phyloP scores from a whole-genome alignment of 192 early-diverging fungal genomes.

The Coemansia asiatica region DNA sequence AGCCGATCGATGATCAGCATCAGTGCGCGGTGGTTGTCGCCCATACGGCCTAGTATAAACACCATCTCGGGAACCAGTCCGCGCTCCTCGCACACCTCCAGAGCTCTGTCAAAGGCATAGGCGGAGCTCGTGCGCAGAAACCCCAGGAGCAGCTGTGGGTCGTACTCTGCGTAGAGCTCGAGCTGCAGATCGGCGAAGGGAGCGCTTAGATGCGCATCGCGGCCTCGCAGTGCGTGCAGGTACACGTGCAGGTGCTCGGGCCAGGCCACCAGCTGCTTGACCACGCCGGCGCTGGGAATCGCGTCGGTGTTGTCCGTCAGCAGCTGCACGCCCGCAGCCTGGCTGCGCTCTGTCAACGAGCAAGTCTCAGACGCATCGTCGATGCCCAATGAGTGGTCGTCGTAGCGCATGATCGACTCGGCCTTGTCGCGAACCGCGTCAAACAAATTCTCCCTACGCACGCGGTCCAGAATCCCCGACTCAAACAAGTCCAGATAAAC shows the following conservation, averaged over 20 bases:
- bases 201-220: conserved; percentile 59
- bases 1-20: conserved; percentile 91
- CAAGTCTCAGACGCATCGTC: conserved; percentile 10
- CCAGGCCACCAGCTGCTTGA: conserved; percentile 64
- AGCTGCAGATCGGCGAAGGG: conserved; percentile 79
- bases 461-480: conserved; percentile 73
- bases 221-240: conserved; percentile 81
- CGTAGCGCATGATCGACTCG: conserved; percentile 81
- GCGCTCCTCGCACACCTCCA: conserved; percentile 74
- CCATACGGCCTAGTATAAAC: conserved; percentile 94
- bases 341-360: conserved; percentile 42
- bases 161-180: conserved; percentile 91
- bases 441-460: conserved; percentile 78
- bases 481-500: conserved; percentile 74
- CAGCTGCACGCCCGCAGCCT: conserved; percentile 70
- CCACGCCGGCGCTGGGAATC: conserved; percentile 67
- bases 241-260: conserved; percentile 80
- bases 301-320: conserved; percentile 83
- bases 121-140: conserved; percentile 80
- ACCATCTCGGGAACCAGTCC: conserved; percentile 98
- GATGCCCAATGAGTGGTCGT: conserved; percentile 53
- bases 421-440: conserved; percentile 76
- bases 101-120: conserved; percentile 74
- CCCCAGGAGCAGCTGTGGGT: conserved; percentile 69
- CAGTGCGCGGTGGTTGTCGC: conserved; percentile 89